Percentiles rank a stretch among this genome's conserved stretches.
Conservation (phyloP, 1,139 yeast genomes). For the Nakaseomyces nivariensis region DNA sequence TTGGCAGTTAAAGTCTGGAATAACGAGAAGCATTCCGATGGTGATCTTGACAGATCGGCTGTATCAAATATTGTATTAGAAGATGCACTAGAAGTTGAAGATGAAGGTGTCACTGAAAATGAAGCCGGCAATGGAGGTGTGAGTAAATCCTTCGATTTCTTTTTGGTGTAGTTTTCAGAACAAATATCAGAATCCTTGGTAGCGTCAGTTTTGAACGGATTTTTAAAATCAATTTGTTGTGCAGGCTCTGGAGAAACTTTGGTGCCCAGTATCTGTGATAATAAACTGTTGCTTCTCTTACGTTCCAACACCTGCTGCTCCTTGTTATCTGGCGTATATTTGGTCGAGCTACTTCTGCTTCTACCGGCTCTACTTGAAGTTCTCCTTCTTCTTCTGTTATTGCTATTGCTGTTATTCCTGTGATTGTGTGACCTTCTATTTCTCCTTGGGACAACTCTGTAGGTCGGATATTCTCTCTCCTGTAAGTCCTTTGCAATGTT, state of each 20-base stretch:
- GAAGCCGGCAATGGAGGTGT: neutral
- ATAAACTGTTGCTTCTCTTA: neutral
- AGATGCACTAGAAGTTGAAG: neutral
- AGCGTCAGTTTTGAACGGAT: neutral
- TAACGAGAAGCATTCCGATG: neutral
- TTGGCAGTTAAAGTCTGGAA: neutral
- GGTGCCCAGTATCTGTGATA: neutral
- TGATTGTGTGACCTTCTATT: conserved; percentile 20
- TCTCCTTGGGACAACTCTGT: conserved; percentile 66
- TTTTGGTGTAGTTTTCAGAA: neutral
- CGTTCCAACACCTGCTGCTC: neutral
- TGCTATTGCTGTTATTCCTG: neutral
- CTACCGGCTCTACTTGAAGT: conserved; percentile 8
- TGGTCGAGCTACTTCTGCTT: neutral
- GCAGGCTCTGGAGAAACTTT: neutral
- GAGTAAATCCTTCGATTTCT: neutral
- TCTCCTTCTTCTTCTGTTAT: conserved; percentile 6
- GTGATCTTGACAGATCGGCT: neutral
- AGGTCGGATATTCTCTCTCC: conserved; percentile 51
- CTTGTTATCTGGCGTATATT: neutral
- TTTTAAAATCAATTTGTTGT: neutral
- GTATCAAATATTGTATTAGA: neutral
- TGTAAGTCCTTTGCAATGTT: conserved; percentile 54
- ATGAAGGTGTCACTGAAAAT: neutral
- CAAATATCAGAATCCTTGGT: neutral